phyloP scores from a whole-genome alignment of 225 moss, liverwort and hornwort species.

The Asterella californica region DNA sequence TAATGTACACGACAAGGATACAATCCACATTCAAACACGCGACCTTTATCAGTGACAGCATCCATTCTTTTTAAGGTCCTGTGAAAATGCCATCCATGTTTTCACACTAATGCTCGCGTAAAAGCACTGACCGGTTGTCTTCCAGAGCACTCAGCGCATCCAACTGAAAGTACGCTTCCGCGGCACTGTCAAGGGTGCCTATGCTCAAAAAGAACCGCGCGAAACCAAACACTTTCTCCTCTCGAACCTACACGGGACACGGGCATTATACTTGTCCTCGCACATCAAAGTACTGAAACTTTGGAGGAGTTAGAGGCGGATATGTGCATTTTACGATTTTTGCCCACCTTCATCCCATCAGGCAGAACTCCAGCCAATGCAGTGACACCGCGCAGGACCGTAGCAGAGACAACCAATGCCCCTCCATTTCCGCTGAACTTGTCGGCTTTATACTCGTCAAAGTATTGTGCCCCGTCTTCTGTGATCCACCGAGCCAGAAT shows the following conservation, averaged over 20 bases:
- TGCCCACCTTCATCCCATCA: conserved; percentile 36
- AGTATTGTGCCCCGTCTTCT: conserved; percentile 46
- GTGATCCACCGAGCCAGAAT: conserved; percentile 2
- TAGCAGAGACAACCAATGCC: conserved; percentile 31
- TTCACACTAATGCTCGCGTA: neutral
- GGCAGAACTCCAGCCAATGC: conserved; percentile 42
- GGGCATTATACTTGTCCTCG: neutral
- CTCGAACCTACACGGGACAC: conserved; percentile 23
- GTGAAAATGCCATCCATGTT: neutral
- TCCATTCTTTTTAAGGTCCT: neutral
- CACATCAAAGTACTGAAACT: neutral
- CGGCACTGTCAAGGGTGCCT: conserved; percentile 22
- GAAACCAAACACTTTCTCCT: conserved; percentile 42
- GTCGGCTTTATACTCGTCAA: conserved; percentile 41
- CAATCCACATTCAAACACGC: neutral
- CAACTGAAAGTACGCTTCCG: conserved; percentile 42
- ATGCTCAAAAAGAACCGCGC: conserved; percentile 43
- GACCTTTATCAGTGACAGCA: neutral
- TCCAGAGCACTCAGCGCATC: conserved; percentile 47
- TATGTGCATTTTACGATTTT: no score
- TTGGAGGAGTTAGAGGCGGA: no score
- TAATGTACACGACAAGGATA: neutral
- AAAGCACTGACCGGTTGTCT: conserved; percentile 33
- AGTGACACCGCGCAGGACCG: conserved; percentile 39
- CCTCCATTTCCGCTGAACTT: conserved; percentile 33